A percentile compares a stretch with the other conserved stretches of the same genome.
Conservation (phyloP, 306 rosid species). For the Dryas octopetala region DNA sequence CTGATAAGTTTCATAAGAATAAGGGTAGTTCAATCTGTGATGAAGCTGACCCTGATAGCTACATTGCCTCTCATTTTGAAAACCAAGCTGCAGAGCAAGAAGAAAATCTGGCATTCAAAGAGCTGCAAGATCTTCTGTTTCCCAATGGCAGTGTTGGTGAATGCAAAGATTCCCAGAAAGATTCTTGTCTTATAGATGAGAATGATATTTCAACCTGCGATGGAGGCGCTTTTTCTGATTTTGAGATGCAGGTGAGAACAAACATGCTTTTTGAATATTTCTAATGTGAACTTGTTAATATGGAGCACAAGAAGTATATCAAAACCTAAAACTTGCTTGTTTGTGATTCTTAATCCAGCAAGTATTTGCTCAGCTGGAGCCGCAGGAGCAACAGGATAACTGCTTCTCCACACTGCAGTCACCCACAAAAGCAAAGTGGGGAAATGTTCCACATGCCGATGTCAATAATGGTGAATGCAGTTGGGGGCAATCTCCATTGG, state of each 20-base stretch:
- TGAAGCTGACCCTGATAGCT: slow-evolving; percentile 21
- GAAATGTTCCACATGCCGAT: background rate
- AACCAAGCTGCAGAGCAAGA: slow-evolving; percentile 10
- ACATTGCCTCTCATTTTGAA: slow-evolving; percentile 15
- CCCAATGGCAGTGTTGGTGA: background rate
- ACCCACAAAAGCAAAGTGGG: no score
- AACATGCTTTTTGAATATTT: background rate
- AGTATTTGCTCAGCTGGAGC: background rate
- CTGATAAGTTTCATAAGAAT: slow-evolving; percentile 5
- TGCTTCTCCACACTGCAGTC: background rate
- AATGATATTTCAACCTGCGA: background rate
- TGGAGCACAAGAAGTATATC: slow-evolving; percentile 6
- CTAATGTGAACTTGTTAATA: background rate
- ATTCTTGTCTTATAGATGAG: background rate
- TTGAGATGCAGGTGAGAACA: background rate
- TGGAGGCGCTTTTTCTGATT: slow-evolving; percentile 11
- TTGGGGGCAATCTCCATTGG: background rate
- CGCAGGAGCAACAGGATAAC: no score
- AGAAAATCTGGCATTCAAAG: background rate
- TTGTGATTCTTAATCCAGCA: slow-evolving; percentile 21
- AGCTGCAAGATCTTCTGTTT: slow-evolving; percentile 8
- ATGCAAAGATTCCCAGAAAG: background rate
- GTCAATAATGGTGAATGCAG: background rate
- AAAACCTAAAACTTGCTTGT: slow-evolving; percentile 9
- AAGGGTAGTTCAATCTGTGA: background rate